Conservation (phyloP, 495 filamentous ascomycete species). For the Opeltia flavorubescens region DNA sequence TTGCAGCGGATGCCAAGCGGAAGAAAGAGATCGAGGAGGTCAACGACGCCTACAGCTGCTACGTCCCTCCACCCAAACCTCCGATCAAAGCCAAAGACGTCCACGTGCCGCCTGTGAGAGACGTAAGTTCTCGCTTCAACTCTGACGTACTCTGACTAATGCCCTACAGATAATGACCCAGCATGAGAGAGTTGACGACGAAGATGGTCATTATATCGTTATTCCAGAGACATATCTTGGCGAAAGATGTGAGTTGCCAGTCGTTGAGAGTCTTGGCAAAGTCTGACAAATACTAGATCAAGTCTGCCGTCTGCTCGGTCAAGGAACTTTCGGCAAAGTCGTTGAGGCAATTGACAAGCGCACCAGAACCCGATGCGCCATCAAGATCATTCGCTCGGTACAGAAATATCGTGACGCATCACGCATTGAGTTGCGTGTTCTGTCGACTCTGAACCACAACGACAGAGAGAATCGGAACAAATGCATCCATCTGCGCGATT, state of each 20-base stretch:
- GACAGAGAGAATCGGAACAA: slow-evolving; percentile 86
- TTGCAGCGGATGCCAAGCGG: slow-evolving; percentile 67
- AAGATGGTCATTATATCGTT: slow-evolving; percentile 94
- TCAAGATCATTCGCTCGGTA: slow-evolving; percentile 96
- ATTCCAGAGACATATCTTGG: slow-evolving; percentile 69
- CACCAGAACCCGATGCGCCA: slow-evolving; percentile 64
- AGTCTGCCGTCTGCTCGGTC: slow-evolving; percentile 76
- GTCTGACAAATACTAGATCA: slow-evolving; percentile 46
- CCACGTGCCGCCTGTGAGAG: slow-evolving; percentile 60
- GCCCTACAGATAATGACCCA: slow-evolving; percentile 12
- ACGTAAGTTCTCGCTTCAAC: slow-evolving; percentile 46
- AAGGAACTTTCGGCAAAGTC: slow-evolving; percentile 97
- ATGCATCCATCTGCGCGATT: slow-evolving; percentile 93
- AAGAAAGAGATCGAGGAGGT: slow-evolving; percentile 51
- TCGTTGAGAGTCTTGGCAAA: neutral
- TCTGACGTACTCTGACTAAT: neutral
- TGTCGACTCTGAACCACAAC: slow-evolving; percentile 80
- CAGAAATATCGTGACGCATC: slow-evolving; percentile 96
- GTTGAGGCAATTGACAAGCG: slow-evolving; percentile 77
- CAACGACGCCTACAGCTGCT: slow-evolving; percentile 59
- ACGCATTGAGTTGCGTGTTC: slow-evolving; percentile 85
- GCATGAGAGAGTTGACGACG: slow-evolving; percentile 66
- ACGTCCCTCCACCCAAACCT: slow-evolving; percentile 73
- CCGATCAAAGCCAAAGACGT: slow-evolving; percentile 89
- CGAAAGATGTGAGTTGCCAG: slow-evolving; percentile 60